phyloP scores from a whole-genome alignment of 108 stramenopile genomes.

The Cyclotella distinguenda region DNA sequence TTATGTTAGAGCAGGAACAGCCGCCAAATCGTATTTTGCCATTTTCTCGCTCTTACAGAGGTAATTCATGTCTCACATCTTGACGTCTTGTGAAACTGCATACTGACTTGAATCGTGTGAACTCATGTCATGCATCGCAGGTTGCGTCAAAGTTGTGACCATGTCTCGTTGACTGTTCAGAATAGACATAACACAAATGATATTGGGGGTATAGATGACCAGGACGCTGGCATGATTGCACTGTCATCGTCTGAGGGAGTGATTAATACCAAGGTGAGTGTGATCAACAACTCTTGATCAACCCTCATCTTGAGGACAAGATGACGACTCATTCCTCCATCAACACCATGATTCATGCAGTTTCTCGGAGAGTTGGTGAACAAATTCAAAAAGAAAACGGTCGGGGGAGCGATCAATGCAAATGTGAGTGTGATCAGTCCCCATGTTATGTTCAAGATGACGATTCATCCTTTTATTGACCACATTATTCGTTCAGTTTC shows the following conservation, averaged over 20 bases:
- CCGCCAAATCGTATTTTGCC: constrained; percentile 76
- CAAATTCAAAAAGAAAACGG: too few relatives aligned
- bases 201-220: constrained; percentile 2
- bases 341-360: too few relatives aligned
- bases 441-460: too few relatives aligned
- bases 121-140: constrained; percentile 7
- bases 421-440: constrained; percentile 20
- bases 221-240: background rate
- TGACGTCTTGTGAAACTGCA: too few relatives aligned
- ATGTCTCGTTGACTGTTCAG: constrained; percentile 77
- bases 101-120: background rate
- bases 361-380: constrained; percentile 8
- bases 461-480: background rate
- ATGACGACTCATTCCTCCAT: too few relatives aligned
- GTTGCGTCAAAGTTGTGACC: constrained; percentile 79
- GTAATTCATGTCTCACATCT: too few relatives aligned
- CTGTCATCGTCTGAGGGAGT: background rate
- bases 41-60: constrained; percentile 78
- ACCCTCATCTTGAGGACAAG: too few relatives aligned
- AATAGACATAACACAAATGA: constrained; percentile 33
- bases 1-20: constrained; percentile 64
- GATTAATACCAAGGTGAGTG: constrained; percentile 5
- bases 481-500: constrained; percentile 35
- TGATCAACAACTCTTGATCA: too few relatives aligned
- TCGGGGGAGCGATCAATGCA: constrained; percentile 14